Evolutionary conservation across 192 early-diverging fungal genomes (phyloP), one percentile per base, ranked within the genome.

Genomic region (Pilobolus umbonatus): DNA sequence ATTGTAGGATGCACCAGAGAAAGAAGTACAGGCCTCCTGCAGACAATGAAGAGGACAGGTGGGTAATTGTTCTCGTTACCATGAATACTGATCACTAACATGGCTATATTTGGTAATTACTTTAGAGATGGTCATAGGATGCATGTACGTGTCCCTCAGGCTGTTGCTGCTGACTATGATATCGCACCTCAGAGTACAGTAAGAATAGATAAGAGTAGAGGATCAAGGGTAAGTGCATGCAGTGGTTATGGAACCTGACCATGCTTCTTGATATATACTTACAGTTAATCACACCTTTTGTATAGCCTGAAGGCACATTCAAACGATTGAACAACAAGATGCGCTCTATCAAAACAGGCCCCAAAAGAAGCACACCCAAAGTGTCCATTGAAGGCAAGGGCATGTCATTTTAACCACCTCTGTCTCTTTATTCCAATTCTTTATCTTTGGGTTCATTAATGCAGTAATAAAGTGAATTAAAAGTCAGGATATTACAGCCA

Each of bases 141-240:
- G 35, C 60, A 59, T 54, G 70, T 66, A 26, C 55, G 70, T 50
- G 59, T 72, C 28, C 70, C 70, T 26, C 55, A 54, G 32, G 60
- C 63, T 24, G 56, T 67, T 12, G 65, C 64, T n/a, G 45, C 65
- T 5, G 65, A 65, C 48, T 73, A 67, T 56, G 71, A 73, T 36
- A 64, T 73, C 42, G 71, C 59, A 36, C 71, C 71, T 31, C 71
- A 64, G 29, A 73, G 71, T 28, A 68, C 53, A 1, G 49, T 67
- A 7, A 66, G 62, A 34, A 43, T 55, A 14, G 71, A 73, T 25
- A 62, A 58, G 17, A 44, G 30, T 22, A 63, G 53, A 65, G 49
- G 58, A n/a, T 15, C 32, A 15, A 69, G 47, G 54, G 66, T 68
- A 62, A 31, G 44, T 46, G 9, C 3, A 25, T 29, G 1, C 38